Base-by-base conservation (phyloP, 148 eudicot species). In the Spergularia bocconei region DNA sequence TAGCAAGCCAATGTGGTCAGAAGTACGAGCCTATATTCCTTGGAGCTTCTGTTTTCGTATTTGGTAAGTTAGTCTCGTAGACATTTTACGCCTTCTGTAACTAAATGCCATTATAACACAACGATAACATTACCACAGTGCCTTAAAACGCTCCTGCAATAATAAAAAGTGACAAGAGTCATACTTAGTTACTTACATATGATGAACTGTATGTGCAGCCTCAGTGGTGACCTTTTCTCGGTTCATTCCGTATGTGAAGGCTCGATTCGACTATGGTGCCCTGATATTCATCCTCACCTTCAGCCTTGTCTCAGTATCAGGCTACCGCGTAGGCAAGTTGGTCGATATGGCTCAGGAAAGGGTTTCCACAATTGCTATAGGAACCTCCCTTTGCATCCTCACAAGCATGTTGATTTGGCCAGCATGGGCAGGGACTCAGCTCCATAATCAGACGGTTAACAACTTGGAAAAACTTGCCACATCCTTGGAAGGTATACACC, bases 241-340 rank as follows among this genome's bases (percentile, higher is more conserved):
- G 55, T 95, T 95, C 78, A 89, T 90, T 64, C 98, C 98, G 57
- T 60, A 81, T 11, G 85, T 94, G 78, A 94, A 94, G 75, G 91
- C 91, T 0, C 79, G 88, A 41, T 94, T 88, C 48, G 98, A 94
- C 56, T 94, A 94, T 54, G 98, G 98, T 16, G 92, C 92, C 11
- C n/a, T 87, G 88, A 88, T 94, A 59, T 94, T 94, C 83, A 90
- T 94, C 80, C 91, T 94, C 71, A 94, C 98, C 36, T 94, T 94
- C 84, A 90, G 90, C 78, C 78, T 94, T 10, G 91, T 94, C 48
- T 80, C 98, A 2, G 84, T 94, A 17, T 94, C 98, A 8, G 96
- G 96, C 16, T 94, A 86, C 39, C 93, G 98, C 0, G 96, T 94
- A 5, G 92, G 90, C 12, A 81, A 89, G 23, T 44, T 94, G 77